Conservation (phyloP, 2,329 filamentous ascomycete species). For the Rasamsonia emersonii region DNA sequence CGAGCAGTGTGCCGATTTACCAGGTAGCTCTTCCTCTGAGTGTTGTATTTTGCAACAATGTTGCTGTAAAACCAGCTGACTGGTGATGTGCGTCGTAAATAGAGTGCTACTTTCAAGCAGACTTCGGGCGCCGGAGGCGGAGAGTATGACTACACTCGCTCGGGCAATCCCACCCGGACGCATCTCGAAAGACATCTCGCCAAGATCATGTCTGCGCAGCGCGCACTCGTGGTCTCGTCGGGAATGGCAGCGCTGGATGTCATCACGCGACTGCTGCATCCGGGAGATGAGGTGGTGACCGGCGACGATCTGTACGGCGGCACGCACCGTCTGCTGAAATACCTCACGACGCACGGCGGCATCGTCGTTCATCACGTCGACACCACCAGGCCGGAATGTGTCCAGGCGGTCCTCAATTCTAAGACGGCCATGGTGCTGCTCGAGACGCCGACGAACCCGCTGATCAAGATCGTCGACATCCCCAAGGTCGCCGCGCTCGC, state of each 20-base stretch:
- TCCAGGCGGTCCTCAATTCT: slow-evolving; percentile 57
- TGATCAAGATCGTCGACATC: slow-evolving; percentile 97
- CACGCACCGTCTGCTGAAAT: slow-evolving; percentile 87
- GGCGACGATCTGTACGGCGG: slow-evolving; percentile 96
- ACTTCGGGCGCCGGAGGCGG: slow-evolving; percentile 67
- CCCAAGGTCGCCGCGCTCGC: slow-evolving; percentile 65
- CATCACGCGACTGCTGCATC: slow-evolving; percentile 79
- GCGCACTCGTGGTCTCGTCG: slow-evolving; percentile 85
- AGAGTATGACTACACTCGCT: slow-evolving; percentile 98
- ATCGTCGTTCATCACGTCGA: slow-evolving; percentile 96
- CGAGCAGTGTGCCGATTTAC: slow-evolving; percentile 94
- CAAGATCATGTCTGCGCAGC: slow-evolving; percentile 95
- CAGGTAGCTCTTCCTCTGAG: slow-evolving; percentile 50
- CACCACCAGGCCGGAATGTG: slow-evolving; percentile 68
- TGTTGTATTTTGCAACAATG: too few species aligned
- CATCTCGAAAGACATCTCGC: slow-evolving; percentile 94
- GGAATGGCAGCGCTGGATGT: slow-evolving; percentile 98
- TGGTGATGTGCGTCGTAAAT: too few species aligned
- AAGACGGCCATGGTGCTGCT: slow-evolving; percentile 95
- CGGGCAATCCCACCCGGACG: slow-evolving; percentile 90
- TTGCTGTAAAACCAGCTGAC: too few species aligned
- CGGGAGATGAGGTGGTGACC: slow-evolving; percentile 93
- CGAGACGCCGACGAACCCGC: slow-evolving; percentile 91
- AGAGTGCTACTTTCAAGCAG: slow-evolving; percentile 97
- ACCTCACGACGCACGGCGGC: slow-evolving; percentile 77